These are phyloP conservation scores for Pythium aquatile DNA, from an alignment of 352 stramenopile genomes.

Conservation along the genomic window DNA sequence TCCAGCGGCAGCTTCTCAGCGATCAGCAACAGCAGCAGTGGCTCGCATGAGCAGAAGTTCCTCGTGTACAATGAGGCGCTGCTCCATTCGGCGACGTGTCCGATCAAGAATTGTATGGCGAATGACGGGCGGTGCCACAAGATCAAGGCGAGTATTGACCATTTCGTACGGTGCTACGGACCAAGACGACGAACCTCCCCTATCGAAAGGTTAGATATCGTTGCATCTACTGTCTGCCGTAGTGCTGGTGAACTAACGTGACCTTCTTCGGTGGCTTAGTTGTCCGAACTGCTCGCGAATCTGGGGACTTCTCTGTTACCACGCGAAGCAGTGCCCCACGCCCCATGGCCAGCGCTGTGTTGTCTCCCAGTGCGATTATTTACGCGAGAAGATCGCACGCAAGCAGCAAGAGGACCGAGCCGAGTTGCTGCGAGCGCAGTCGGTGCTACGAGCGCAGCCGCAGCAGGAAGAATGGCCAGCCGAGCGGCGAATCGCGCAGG, in stretches of 20 bases:
- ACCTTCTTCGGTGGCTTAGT: slow-evolving; percentile 29
- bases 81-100: slow-evolving; percentile 64
- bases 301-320: slow-evolving; percentile 84
- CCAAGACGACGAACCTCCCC: slow-evolving; percentile 60
- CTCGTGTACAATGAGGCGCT: slow-evolving; percentile 84
- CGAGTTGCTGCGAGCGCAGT: slow-evolving; percentile 57
- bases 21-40: slow-evolving; percentile 4
- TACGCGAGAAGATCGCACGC: slow-evolving; percentile 81
- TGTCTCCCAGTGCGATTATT: slow-evolving; percentile 85
- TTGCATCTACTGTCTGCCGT: neutral
- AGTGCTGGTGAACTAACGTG: neutral
- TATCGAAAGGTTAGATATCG: slow-evolving; percentile 67
- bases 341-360: slow-evolving; percentile 57
- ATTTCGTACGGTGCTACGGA: slow-evolving; percentile 86
- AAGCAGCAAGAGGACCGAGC: slow-evolving; percentile 61
- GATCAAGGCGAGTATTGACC: slow-evolving; percentile 86
- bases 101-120: slow-evolving; percentile 53
- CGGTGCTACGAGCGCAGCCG: slow-evolving; percentile 39
- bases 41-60: slow-evolving; percentile 78
- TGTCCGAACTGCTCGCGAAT: slow-evolving; percentile 84
- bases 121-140: slow-evolving; percentile 78
- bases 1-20: slow-evolving; percentile 17
- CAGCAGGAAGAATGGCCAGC: slow-evolving; percentile 56
- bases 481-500: slow-evolving; percentile 75
- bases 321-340: slow-evolving; percentile 72